Evolutionary conservation across 2,329 filamentous ascomycete genomes (phyloP).

Genomic region (Trichoderma koningii): DNA sequence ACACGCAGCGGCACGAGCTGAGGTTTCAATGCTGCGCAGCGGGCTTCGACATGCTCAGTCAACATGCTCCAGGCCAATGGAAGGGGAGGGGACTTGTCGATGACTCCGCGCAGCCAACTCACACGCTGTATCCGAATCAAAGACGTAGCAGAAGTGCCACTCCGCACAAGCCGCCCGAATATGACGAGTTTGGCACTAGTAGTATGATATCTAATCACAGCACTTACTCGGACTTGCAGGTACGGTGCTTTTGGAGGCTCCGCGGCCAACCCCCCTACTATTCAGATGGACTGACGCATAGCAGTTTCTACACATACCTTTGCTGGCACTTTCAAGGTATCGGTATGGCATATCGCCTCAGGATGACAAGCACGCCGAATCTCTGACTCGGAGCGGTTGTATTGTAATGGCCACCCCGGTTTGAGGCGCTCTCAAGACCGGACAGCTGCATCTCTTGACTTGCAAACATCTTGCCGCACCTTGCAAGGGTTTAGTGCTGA

Average conservation of each 20-base stretch:
- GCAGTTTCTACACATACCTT: neutral
- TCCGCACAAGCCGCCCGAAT: neutral
- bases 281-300: neutral
- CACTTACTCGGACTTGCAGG: too few relatives aligned
- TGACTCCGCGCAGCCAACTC: neutral
- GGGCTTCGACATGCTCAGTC: neutral
- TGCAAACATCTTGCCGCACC: constrained; percentile 28
- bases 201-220: too few relatives aligned
- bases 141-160: neutral
- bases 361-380: neutral
- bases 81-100: neutral
- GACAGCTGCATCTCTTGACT: constrained; percentile 1
- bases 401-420: neutral
- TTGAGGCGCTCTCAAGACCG: neutral
- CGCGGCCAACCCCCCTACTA: neutral
- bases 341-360: neutral
- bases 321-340: neutral
- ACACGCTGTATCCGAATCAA: neutral
- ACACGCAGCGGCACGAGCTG: constrained; percentile 6
- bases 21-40: constrained; percentile 8
- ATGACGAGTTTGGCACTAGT: too few relatives aligned
- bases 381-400: neutral
- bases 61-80: constrained; percentile 12
- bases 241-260: neutral
- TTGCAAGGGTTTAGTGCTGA: constrained; percentile 28